phyloP scores from a whole-genome alignment of 345 rosid species.

The Eucalyptus regnans region DNA sequence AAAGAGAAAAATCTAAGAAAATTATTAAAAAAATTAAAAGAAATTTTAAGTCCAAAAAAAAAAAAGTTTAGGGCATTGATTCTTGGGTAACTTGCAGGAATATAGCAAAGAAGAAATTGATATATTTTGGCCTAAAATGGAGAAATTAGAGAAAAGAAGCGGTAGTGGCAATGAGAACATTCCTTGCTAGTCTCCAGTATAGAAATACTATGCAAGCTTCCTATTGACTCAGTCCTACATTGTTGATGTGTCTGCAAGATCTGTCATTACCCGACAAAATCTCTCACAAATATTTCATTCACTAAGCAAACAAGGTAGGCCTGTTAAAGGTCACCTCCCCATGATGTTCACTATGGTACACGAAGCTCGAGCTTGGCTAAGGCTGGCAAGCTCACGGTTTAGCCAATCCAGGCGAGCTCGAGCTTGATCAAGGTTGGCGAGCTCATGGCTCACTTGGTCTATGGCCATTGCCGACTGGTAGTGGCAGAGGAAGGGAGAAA shows the following conservation, averaged over 20 bases:
- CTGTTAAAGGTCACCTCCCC: too few relatives aligned
- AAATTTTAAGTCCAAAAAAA: too few relatives aligned
- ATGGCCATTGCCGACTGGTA: accelerated
- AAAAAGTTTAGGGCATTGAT: not conserved
- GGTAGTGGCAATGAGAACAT: not conserved
- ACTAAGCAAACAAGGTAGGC: too few relatives aligned
- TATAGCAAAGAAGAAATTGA: not conserved
- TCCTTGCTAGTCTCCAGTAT: not conserved
- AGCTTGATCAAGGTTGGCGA: too few relatives aligned
- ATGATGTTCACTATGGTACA: too few relatives aligned
- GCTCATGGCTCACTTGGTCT: too few relatives aligned
- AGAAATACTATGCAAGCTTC: not conserved
- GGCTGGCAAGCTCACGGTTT: too few relatives aligned
- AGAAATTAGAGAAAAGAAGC: not conserved
- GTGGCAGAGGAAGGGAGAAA: too few relatives aligned
- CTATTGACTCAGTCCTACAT: not conserved
- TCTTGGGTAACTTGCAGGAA: not conserved
- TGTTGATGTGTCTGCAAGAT: not conserved
- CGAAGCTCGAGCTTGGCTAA: too few relatives aligned
- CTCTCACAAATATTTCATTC: not conserved
- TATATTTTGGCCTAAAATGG: not conserved
- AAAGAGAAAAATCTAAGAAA: too few relatives aligned
- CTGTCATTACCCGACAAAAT: not conserved
- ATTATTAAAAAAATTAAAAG: too few relatives aligned
- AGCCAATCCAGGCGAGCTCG: too few relatives aligned